Percentiles rank a stretch among this genome's conserved stretches.
phyloP scores from a whole-genome alignment of 2,329 filamentous ascomycete species.

The Cordyceps militaris region DNA sequence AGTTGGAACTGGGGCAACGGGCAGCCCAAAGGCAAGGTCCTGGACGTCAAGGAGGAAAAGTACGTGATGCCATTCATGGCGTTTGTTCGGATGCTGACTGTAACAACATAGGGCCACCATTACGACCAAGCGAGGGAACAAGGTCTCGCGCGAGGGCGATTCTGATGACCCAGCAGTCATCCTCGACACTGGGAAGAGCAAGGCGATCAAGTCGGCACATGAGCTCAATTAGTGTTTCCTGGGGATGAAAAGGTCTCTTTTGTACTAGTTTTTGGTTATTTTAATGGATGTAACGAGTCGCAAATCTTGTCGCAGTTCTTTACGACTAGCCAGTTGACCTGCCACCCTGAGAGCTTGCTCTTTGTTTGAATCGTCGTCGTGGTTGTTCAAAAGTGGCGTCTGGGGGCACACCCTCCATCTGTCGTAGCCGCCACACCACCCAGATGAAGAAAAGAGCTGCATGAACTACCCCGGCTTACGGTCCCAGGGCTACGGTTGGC shows the following conservation, averaged over 20 bases:
- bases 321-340: too few relatives aligned
- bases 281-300: too few relatives aligned
- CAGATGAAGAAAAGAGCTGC: neutral
- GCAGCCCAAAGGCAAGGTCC: constrained; percentile 36
- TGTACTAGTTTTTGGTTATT: neutral
- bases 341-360: neutral
- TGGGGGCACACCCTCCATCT: neutral
- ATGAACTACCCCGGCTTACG: neutral
- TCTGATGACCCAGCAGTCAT: constrained; percentile 37
- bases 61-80: neutral
- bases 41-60: constrained; percentile 32
- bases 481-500: neutral
- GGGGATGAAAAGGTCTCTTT: too few relatives aligned
- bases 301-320: too few relatives aligned
- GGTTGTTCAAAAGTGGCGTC: neutral
- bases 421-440: neutral
- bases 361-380: neutral
- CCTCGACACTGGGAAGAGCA: constrained; percentile 35
- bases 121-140: constrained; percentile 34
- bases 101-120: constrained; percentile 27
- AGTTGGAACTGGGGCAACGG: constrained; percentile 41
- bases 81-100: constrained; percentile 4
- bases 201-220: constrained; percentile 34
- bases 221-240: constrained; percentile 27
- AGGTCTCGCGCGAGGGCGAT: constrained; percentile 33